Base-by-base conservation (phyloP, 164 flowering plant genomes). In the Paratinospora sagittata region DNA sequence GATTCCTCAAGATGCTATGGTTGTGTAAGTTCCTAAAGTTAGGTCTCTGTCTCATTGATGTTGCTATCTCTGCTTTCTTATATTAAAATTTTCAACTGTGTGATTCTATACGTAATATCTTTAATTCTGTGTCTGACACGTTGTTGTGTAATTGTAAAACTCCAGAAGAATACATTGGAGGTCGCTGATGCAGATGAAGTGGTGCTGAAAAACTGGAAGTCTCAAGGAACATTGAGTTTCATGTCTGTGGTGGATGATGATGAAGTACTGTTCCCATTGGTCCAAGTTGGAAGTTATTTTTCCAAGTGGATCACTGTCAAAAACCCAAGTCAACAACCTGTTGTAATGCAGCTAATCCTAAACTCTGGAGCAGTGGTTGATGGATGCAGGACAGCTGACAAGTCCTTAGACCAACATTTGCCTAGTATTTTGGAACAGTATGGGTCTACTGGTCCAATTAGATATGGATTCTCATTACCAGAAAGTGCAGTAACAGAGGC, bases 261-360 rank as follows among this genome's bases (percentile, higher is more conserved):
- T 33, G 92, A 88, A 78, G 68, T 90, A n/a, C 37, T 81, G 3
- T 92, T 92, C 78, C 86, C 91, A 8, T 68, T 76, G 66, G 85
- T 90, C 64, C 87, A 77, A 77, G 81, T 88, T 72, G 93, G 95
- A 75, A 83, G 74, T 74, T 77, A 83, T 77, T 45, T 7, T 70
- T 81, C 95, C 1, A 80, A 83, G 76, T 86, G 84, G 89, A 85
- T 92, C 70, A 76, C 82, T 9, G 88, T 92, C 27, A 86, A 70
- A 68, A 92, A 92, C 72, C 98, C 98, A 52, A 89, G 88, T 77
- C 74, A 81, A 64, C 63, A 84, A 60, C 90, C 95, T 55, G 86
- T 92, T 30, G 68, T 85, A 4, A 83, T 90, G 94, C 96, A 92
- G 86, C 88, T 92, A 43, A 77, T 92, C 67, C 74, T 92, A 71